Evolutionary conservation across 495 filamentous ascomycete species (phyloP).

Genomic region (Friedmanniomyces simplex): DNA sequence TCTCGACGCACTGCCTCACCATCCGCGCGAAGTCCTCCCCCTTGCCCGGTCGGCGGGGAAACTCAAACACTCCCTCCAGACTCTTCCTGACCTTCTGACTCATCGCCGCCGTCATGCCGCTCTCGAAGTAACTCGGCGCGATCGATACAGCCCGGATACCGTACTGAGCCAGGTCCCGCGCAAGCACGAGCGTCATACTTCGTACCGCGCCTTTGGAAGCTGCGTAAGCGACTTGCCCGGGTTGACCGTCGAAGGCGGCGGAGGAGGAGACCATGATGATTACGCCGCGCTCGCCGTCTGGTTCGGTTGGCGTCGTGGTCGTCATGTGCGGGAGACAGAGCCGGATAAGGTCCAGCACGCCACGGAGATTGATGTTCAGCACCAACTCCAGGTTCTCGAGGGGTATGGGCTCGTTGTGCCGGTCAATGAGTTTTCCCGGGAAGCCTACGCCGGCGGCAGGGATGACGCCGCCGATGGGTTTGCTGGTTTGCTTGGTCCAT

Average conservation of each 20-base stretch:
- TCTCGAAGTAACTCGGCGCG: conserved; percentile 59
- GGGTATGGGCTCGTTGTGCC: conserved; percentile 42
- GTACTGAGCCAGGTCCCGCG: conserved; percentile 55
- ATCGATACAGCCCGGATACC: conserved; percentile 60
- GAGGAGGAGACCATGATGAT: conserved; percentile 56
- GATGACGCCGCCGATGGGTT: conserved; percentile 53
- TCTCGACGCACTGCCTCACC: conserved; percentile 52
- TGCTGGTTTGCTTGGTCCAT: conserved; percentile 49
- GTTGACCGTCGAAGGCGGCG: conserved; percentile 66
- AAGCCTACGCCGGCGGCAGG: conserved; percentile 55
- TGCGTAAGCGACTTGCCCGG: conserved; percentile 60
- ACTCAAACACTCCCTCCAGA: conserved; percentile 54
- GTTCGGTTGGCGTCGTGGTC: conserved; percentile 35
- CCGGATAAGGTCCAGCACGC: conserved; percentile 58
- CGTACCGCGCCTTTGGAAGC: conserved; percentile 61
- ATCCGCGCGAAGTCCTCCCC: conserved; percentile 59
- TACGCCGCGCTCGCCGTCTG: conserved; percentile 55
- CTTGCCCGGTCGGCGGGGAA: conserved; percentile 49
- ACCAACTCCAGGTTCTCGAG: conserved; percentile 53
- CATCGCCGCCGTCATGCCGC: conserved; percentile 55
- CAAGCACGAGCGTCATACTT: conserved; percentile 55
- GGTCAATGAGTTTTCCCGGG: conserved; percentile 46
- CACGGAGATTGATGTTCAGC: conserved; percentile 55
- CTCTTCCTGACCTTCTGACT: conserved; percentile 49
- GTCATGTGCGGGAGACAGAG: conserved; percentile 52